A percentile compares a stretch with the other conserved stretches of the same genome.
Evolutionary conservation across 768 basidiomycete species (phyloP).

Genomic region (Macrocybe gigantea): DNA sequence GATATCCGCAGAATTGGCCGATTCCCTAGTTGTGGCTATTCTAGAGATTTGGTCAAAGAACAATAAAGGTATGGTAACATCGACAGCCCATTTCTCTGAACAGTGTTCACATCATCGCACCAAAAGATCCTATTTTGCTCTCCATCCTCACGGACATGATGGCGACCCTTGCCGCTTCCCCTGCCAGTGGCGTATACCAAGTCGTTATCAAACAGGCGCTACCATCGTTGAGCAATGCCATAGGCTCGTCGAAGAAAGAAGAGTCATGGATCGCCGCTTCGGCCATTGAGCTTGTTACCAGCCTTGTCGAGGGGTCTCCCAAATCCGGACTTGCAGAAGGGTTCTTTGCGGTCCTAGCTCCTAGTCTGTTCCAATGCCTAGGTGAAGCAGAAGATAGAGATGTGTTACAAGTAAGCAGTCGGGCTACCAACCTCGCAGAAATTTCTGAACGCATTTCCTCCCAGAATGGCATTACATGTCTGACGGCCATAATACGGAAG

Average conservation of each 20-base stretch:
- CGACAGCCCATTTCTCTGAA: background rate
- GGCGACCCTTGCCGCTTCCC: conserved; percentile 57
- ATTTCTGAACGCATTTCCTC: conserved; percentile 1
- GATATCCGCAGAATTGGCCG: conserved; percentile 63
- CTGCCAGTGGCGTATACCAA: conserved; percentile 57
- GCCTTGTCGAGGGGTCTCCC: conserved; percentile 64
- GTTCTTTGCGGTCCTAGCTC: conserved; percentile 72
- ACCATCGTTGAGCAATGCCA: conserved; percentile 64
- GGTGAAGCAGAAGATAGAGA: conserved; percentile 78
- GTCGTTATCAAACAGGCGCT: conserved; percentile 68
- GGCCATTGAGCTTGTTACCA: conserved; percentile 76
- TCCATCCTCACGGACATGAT: conserved; percentile 83
- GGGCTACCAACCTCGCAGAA: background rate
- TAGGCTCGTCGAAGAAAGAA: conserved; percentile 47
- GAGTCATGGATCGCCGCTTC: conserved; percentile 77
- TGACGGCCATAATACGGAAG: conserved; percentile 84
- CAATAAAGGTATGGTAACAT: conserved; percentile 56
- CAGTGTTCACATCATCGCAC: background rate
- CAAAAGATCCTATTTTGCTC: conserved; percentile 76
- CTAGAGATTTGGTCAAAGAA: conserved; percentile 85
- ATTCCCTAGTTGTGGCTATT: conserved; percentile 57
- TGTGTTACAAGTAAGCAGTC: conserved; percentile 54
- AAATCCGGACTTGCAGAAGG: conserved; percentile 67
- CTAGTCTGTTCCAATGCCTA: conserved; percentile 67
- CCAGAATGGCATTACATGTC: conserved; percentile 76